A percentile compares a stretch with the other conserved stretches of the same genome.
phyloP scores from a whole-genome alignment of 192 early-diverging fungal genomes.

The Coemansia sp. region DNA sequence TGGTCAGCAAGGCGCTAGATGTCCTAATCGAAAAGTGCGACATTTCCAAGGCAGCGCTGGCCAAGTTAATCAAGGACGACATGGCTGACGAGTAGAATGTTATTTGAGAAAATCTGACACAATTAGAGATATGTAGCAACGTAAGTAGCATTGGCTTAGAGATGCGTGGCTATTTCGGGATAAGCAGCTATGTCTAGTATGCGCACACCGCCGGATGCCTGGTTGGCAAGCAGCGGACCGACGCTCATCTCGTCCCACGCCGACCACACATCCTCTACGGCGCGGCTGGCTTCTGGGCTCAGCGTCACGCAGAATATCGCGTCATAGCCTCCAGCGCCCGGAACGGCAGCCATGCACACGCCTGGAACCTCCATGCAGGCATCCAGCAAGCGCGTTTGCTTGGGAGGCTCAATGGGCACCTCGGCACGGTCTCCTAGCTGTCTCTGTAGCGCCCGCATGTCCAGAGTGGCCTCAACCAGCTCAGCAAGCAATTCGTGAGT shows the following conservation, averaged over 20 bases:
- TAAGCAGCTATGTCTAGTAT: slow-evolving; percentile 16
- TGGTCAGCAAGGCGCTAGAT: slow-evolving; percentile 77
- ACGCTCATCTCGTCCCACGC: slow-evolving; percentile 77
- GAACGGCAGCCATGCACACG: slow-evolving; percentile 89
- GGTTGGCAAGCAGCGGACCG: slow-evolving; percentile 73
- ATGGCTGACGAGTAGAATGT: slow-evolving; percentile 22
- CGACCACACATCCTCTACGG: slow-evolving; percentile 63
- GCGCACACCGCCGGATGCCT: slow-evolving; percentile 59
- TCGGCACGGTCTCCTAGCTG: slow-evolving; percentile 68
- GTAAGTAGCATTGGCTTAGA: background rate
- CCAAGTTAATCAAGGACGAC: slow-evolving; percentile 9
- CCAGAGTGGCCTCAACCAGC: slow-evolving; percentile 45
- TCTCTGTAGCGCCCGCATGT: slow-evolving; percentile 65
- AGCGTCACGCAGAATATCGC: slow-evolving; percentile 90
- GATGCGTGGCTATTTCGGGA: slow-evolving; percentile 12
- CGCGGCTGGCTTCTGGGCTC: slow-evolving; percentile 48
- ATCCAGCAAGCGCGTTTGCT: slow-evolving; percentile 86
- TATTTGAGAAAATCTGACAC: background rate
- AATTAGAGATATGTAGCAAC: background rate
- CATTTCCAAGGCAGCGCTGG: slow-evolving; percentile 63
- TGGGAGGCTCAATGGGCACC: slow-evolving; percentile 87
- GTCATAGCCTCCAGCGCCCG: slow-evolving; percentile 97
- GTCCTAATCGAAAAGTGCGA: slow-evolving; percentile 80
- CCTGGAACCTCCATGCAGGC: slow-evolving; percentile 76
- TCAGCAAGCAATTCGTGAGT: slow-evolving; percentile 52